Percentiles rank a stretch among this genome's conserved stretches.
Conservation (phyloP, 2,329 filamentous ascomycete genomes). For the Penicillium sp. region DNA sequence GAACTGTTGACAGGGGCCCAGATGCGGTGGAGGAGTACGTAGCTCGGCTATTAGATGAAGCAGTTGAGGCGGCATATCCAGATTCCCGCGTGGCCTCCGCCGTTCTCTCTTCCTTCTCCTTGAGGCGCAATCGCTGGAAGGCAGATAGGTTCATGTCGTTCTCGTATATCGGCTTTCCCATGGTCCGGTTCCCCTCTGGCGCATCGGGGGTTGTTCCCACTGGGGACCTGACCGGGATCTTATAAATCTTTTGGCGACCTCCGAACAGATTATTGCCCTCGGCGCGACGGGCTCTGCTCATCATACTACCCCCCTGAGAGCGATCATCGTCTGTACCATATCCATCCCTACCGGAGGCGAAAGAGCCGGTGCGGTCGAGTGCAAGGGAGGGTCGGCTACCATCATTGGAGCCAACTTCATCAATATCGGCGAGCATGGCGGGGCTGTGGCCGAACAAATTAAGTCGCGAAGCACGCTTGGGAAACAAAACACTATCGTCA, state of each 20-base stretch:
- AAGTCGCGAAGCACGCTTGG: slow-evolving; percentile 75
- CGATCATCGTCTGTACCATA: slow-evolving; percentile 65
- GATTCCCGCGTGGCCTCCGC: slow-evolving; percentile 40
- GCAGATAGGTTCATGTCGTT: slow-evolving; percentile 79
- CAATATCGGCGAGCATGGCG: slow-evolving; percentile 72
- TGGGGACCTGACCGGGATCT: slow-evolving; percentile 60
- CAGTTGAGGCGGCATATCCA: slow-evolving; percentile 52
- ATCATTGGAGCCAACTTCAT: slow-evolving; percentile 80
- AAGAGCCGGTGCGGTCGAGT: slow-evolving; percentile 63
- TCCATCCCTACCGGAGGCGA: slow-evolving; percentile 57
- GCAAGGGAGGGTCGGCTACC: slow-evolving; percentile 59
- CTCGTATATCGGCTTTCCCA: slow-evolving; percentile 73
- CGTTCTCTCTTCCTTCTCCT: slow-evolving; percentile 51
- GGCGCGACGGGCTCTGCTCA: slow-evolving; percentile 75
- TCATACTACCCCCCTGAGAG: slow-evolving; percentile 64
- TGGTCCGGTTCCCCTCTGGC: slow-evolving; percentile 37
- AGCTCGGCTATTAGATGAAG: slow-evolving; percentile 73
- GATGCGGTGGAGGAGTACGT: slow-evolving; percentile 84
- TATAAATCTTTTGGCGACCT: slow-evolving; percentile 92
- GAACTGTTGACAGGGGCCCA: slow-evolving; percentile 63
- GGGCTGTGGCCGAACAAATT: slow-evolving; percentile 66
- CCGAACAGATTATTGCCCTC: slow-evolving; percentile 95
- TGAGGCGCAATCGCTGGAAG: slow-evolving; percentile 70
- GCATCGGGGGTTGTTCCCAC: slow-evolving; percentile 28
- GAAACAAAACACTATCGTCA: slow-evolving; percentile 87